Conservation (phyloP, 306 rosid genomes). For the Hylodesmum podocarpum region DNA sequence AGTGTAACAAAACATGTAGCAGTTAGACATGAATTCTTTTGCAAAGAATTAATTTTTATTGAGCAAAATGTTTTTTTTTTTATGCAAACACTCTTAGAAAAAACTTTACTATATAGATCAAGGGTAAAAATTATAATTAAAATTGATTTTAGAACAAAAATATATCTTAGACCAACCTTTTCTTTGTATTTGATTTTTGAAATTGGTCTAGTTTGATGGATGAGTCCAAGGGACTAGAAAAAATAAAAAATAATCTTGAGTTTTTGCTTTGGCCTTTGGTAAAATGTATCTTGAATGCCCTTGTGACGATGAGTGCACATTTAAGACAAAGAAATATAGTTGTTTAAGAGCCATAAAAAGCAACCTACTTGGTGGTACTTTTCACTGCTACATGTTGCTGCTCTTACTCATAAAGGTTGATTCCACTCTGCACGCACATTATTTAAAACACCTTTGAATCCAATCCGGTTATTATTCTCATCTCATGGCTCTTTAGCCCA, state of each 20-base stretch:
- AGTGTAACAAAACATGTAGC: no score
- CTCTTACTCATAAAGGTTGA: background rate
- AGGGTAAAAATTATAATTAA: no score
- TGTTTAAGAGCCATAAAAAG: background rate
- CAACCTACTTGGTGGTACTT: background rate
- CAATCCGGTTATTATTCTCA: slow-evolving; percentile 1
- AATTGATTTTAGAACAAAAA: no score
- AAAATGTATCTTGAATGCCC: slow-evolving; percentile 12
- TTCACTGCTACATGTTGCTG: slow-evolving; percentile 14
- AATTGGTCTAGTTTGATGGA: no score
- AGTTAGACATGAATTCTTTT: no score
- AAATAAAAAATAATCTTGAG: background rate
- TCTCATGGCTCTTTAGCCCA: background rate
- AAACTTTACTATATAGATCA: no score
- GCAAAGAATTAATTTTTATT: no score
- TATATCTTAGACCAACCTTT: no score
- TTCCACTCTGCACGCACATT: slow-evolving; percentile 17
- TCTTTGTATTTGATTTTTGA: no score
- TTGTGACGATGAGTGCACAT: background rate
- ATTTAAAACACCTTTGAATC: slow-evolving; percentile 24
- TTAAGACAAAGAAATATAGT: background rate
- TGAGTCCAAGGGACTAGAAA: background rate
- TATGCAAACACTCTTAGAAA: no score
- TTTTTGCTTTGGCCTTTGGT: slow-evolving; percentile 11
- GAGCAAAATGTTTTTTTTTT: no score